A percentile compares a stretch with the other conserved stretches of the same genome.
Evolutionary conservation across 2,329 filamentous ascomycete species (phyloP).

Genomic region (Monosporascus cannonballus): DNA sequence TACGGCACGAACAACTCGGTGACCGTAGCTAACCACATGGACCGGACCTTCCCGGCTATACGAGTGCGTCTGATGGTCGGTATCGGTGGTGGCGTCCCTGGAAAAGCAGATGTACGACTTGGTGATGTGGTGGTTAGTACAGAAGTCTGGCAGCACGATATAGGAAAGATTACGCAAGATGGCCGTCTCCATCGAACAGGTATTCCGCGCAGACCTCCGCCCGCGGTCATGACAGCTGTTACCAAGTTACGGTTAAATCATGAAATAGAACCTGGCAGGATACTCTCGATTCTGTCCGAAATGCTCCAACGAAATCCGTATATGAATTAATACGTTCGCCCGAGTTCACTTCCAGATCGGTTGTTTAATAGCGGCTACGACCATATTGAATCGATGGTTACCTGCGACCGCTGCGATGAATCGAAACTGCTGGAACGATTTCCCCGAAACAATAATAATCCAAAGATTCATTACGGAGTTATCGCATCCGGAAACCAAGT

Average conservation of each 20-base stretch:
- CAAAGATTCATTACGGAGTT: neutral
- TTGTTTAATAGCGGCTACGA: neutral
- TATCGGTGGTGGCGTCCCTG: conserved; percentile 20
- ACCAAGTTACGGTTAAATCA: neutral
- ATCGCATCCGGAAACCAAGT: neutral
- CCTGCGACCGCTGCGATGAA: neutral
- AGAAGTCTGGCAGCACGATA: conserved; percentile 8
- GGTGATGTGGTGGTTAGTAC: conserved; percentile 20
- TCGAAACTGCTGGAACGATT: neutral
- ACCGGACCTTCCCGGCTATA: conserved; percentile 10
- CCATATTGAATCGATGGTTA: neutral
- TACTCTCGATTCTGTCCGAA: neutral
- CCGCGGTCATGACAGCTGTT: neutral
- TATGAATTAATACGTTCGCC: neutral
- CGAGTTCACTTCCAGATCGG: neutral
- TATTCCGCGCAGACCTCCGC: neutral
- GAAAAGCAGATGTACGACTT: conserved; percentile 17
- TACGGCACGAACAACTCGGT: conserved; percentile 13
- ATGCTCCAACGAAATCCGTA: neutral
- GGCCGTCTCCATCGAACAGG: conserved; percentile 1
- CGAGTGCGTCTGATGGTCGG: conserved; percentile 19
- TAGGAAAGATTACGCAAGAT: conserved; percentile 4
- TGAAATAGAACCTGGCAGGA: neutral
- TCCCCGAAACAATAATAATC: neutral
- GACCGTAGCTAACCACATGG: conserved; percentile 11